Conservation (phyloP, 805 yeast genomes). For the Wickerhamomyces hampshirensis region DNA sequence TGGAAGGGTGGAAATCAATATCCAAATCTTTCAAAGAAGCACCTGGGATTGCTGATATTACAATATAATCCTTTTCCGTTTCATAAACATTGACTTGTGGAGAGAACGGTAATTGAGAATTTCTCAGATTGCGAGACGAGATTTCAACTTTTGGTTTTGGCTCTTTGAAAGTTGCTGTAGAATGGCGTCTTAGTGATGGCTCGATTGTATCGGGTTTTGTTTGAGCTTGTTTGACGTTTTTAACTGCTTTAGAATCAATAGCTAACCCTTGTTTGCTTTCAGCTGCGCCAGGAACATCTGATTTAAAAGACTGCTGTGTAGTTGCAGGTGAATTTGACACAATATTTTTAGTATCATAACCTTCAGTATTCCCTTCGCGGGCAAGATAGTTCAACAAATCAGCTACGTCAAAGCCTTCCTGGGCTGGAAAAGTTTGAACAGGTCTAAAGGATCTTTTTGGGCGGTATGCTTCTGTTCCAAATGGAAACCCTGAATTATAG, state of each 20-base stretch:
- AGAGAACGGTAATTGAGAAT: slow-evolving; percentile 42
- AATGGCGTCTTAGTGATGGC: slow-evolving; percentile 20
- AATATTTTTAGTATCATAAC: too few species aligned
- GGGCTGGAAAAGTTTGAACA: slow-evolving; percentile 3
- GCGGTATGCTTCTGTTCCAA: slow-evolving; percentile 6
- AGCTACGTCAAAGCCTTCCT: slow-evolving; percentile 5
- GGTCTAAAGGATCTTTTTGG: slow-evolving; percentile 8
- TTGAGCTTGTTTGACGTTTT: too few species aligned
- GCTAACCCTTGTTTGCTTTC: slow-evolving; percentile 1
- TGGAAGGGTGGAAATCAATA: slow-evolving; percentile 55
- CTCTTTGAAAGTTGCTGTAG: slow-evolving; percentile 17
- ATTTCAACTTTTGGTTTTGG: slow-evolving; percentile 26
- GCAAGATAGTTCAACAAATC: slow-evolving; percentile 9
- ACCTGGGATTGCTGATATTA: slow-evolving; percentile 55
- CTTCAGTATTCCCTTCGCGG: slow-evolving; percentile 1
- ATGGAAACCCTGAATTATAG: slow-evolving; percentile 9
- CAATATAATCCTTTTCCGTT: slow-evolving; percentile 37
- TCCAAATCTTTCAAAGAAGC: slow-evolving; percentile 47
- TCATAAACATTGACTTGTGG: slow-evolving; percentile 60
- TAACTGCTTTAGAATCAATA: too few species aligned
- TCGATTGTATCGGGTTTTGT: slow-evolving; percentile 3
- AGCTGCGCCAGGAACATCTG: slow-evolving; percentile 2
- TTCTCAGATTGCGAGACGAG: slow-evolving; percentile 22
- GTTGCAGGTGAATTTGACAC: too few species aligned
- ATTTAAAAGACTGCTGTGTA: background rate